Base-by-base conservation (phyloP, 2,329 filamentous ascomycete species). In the Calonectria honghensis region DNA sequence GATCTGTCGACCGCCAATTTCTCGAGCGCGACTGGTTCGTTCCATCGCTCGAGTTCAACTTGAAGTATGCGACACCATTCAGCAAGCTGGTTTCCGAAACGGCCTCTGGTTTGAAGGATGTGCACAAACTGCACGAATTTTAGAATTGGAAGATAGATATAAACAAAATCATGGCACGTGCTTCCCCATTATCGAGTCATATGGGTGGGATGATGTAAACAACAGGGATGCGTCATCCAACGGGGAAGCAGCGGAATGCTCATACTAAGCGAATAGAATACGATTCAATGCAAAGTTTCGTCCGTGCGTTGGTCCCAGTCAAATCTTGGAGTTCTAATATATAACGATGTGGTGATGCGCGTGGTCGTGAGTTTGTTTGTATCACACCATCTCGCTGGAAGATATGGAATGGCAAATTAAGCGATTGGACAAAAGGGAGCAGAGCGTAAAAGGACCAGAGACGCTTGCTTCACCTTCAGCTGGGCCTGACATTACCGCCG, bases 61-160 rank as follows among this genome's bases (percentile, higher is more conserved):
- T 77, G 3, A 78, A 77, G 54, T 20, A 72, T 16, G 79, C 77
- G 2, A 77, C 77, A 0, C 39, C 51, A 3, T 67, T 79, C 3
- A 69, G 73, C 31, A 85, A 27, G 79, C 65, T 39, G n/a, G 74
- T 77, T 35, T 78, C 79, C 3, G 78, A 75, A 0, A 78, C 79
- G 0, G 79, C 75, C 0, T 68, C 73, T 27, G 66, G 66, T 0
- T 41, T 81, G 29, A 77, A 59, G 35, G 51, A 65, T 0, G 6
- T 79, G 11, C 32, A 48, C 0, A 80, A 81, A 61, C 16, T 63
- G 6, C 35, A 63, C 14, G 35, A 63, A 63, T 63, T 63, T 10
- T 63, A 37, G 24, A 3, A 29, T 7, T 9, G 27, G 13, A 39
- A 32, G 0, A 20, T 3, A 35, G 52, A 6, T 10, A 2, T 5